phyloP scores from a whole-genome alignment of 192 early-diverging fungal species.

The Piromyces sp. region DNA sequence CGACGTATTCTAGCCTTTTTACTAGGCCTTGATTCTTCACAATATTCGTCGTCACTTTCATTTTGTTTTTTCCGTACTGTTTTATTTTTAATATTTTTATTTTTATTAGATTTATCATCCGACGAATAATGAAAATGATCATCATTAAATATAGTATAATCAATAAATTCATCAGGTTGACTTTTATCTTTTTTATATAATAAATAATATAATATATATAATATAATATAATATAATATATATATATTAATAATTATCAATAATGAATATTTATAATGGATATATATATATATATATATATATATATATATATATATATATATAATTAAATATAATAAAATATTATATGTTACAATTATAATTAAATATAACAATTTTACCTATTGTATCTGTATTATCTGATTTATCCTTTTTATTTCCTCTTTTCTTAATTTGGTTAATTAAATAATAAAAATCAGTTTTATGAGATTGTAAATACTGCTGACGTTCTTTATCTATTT shows the following conservation, averaged over 20 bases:
- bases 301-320: too few species aligned
- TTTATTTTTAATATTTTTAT: not conserved
- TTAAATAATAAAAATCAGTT: not conserved
- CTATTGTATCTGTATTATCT: too few species aligned
- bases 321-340: too few species aligned
- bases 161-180: too few species aligned
- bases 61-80: not conserved
- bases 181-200: too few species aligned
- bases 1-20: not conserved
- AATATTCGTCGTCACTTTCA: not conserved
- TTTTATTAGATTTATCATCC: not conserved
- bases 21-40: not conserved
- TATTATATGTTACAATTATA: too few species aligned
- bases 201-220: too few species aligned
- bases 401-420: not conserved
- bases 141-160: not conserved
- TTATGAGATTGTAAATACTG: not conserved
- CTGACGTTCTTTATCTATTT: not conserved
- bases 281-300: too few species aligned
- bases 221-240: too few species aligned
- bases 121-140: not conserved
- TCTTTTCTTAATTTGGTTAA: not conserved
- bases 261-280: too few species aligned
- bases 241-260: too few species aligned
- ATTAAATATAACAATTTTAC: too few species aligned